A percentile compares a stretch with the other conserved stretches of the same genome.
Conservation (phyloP, 2,329 filamentous ascomycete species). For the Alternaria metachromatica region DNA sequence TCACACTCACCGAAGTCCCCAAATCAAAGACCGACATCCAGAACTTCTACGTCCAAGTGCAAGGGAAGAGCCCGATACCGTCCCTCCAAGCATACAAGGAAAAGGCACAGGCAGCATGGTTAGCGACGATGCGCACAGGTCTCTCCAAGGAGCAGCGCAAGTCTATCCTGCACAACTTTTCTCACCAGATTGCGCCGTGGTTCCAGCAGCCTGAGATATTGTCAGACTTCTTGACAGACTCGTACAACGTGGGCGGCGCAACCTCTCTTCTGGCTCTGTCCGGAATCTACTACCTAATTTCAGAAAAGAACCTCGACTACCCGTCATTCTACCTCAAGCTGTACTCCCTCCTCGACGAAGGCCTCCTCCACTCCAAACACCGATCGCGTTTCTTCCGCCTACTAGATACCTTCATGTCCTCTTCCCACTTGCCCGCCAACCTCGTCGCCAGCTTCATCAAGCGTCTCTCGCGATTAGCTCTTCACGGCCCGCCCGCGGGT, state of each 20-base stretch:
- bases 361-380: slow-evolving; percentile 91
- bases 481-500: slow-evolving; percentile 88
- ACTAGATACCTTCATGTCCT: slow-evolving; percentile 86
- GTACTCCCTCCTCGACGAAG: slow-evolving; percentile 86
- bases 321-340: slow-evolving; percentile 92
- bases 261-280: slow-evolving; percentile 87
- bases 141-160: slow-evolving; percentile 80
- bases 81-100: slow-evolving; percentile 76
- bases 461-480: slow-evolving; percentile 79
- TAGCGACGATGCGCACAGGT: slow-evolving; percentile 73
- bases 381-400: slow-evolving; percentile 92
- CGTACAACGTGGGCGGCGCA: slow-evolving; percentile 84
- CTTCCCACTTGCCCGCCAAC: slow-evolving; percentile 88
- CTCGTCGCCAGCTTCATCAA: slow-evolving; percentile 97
- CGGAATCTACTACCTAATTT: slow-evolving; percentile 93
- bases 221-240: slow-evolving; percentile 96
- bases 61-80: slow-evolving; percentile 66
- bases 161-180: slow-evolving; percentile 74
- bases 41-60: slow-evolving; percentile 70
- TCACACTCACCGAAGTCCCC: slow-evolving; percentile 73
- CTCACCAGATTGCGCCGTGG: slow-evolving; percentile 83
- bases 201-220: slow-evolving; percentile 87
- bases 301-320: slow-evolving; percentile 93
- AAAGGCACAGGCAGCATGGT: slow-evolving; percentile 85
- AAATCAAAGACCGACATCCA: slow-evolving; percentile 69